Conservation (phyloP, 2,329 filamentous ascomycete genomes). For the Fusarium nodosum region DNA sequence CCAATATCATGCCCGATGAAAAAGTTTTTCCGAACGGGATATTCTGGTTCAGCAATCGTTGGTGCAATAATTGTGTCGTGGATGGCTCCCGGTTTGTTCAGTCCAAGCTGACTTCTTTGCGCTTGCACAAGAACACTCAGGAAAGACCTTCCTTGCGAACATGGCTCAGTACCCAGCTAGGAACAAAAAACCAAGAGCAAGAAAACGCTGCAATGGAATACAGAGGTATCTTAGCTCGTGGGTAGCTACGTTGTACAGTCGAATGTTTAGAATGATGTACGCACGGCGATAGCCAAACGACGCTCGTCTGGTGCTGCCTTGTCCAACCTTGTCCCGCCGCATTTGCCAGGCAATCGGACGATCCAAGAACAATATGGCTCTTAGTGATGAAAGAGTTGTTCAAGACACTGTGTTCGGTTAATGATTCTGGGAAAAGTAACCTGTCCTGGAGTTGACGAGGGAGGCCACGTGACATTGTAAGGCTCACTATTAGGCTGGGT, state of each 20-base stretch:
- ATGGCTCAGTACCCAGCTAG: not conserved
- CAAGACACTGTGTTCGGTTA: slow-evolving; percentile 29
- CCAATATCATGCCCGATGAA: not conserved
- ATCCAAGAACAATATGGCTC: slow-evolving; percentile 5
- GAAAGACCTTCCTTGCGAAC: slow-evolving; percentile 11
- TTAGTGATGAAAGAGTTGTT: slow-evolving; percentile 1
- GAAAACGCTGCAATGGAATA: slow-evolving; percentile 7
- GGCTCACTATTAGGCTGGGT: not conserved
- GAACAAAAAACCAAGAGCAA: not conserved
- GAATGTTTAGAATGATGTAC: slow-evolving; percentile 17
- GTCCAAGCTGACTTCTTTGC: slow-evolving; percentile 3
- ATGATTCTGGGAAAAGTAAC: slow-evolving; percentile 14
- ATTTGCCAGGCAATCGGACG: slow-evolving; percentile 29
- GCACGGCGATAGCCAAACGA: slow-evolving; percentile 23
- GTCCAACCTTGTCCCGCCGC: slow-evolving; percentile 39
- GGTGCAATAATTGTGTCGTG: slow-evolving; percentile 1
- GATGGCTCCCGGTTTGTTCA: not conserved
- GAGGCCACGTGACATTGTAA: slow-evolving; percentile 21
- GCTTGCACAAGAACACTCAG: slow-evolving; percentile 20
- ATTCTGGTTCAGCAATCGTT: not conserved
- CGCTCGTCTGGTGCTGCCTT: slow-evolving; percentile 32
- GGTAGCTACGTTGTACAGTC: slow-evolving; percentile 26
- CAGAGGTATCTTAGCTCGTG: slow-evolving; percentile 16
- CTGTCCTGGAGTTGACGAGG: slow-evolving; percentile 14
- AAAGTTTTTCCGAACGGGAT: not conserved